Evolutionary conservation across 768 basidiomycete species (phyloP), one percentile per base, ranked within the genome.

Genomic region (Hemileccinum impolitum): DNA sequence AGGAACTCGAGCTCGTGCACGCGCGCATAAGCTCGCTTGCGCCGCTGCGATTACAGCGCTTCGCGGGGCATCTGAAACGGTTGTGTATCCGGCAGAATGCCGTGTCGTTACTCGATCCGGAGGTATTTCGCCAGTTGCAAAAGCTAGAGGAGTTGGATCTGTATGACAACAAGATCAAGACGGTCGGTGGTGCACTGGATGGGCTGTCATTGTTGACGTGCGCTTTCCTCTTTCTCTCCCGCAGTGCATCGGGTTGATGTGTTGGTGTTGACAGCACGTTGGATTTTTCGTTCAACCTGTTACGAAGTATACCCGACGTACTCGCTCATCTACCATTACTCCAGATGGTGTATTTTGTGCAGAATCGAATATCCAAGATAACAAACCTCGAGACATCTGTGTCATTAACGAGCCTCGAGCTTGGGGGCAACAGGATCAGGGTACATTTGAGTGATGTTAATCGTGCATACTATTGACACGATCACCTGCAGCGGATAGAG

Each of bases 201-300:
- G 72, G 72, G 30, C 60, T 84, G 37, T 64, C 67, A 5, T 75
- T 75, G 28, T 73, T 92, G 44, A 72, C 57, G 89, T 90, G 64
- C 58, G 82, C 2, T 11, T 43, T 38, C 23, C 21, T n/a, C 25
- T 13, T 31, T 17, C 34, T 23, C 8, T 25, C 31, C 23, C 38
- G 32, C 6, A 28, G 23, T 41, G 7, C 45, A 26, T 10, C 1
- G 19, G 1, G 41, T 47, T 55, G 47, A 39, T 3, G 10, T 12
- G 21, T 9, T 18, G 31, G 21, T 39, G 10, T 43, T 21, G 32
- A 8, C 53, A 97, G 94, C 28, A 75, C 80, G 10, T 73, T 99
- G 44, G 96, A 98, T 72, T 73, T 98, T 39, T 98, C 95, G 1
- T 99, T 96, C 78, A 99, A 99, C 71, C 76, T 95, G 23, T 69